Evolutionary conservation across 2,329 filamentous ascomycete genomes (phyloP).

Genomic region (Penicillium corylophilum): DNA sequence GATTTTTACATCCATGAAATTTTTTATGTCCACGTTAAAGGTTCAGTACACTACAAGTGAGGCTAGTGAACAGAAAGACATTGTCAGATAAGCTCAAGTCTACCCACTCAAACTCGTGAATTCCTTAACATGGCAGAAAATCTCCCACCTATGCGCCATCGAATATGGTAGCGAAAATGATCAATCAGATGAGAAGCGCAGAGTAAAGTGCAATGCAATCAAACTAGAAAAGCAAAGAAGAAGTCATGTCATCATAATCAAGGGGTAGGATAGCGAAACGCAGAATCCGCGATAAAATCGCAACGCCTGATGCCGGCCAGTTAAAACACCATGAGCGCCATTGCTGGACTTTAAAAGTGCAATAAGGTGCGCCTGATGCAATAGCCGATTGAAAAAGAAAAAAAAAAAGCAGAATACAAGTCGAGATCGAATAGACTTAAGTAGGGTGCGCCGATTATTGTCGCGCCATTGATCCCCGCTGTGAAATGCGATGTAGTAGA

Average conservation of each 20-base stretch:
- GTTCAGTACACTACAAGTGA: not conserved
- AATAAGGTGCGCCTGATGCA: constrained; percentile 11
- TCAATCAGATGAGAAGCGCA: constrained; percentile 1
- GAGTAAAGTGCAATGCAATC: not conserved
- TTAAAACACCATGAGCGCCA: constrained; percentile 35
- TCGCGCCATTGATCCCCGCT: not conserved
- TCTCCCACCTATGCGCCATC: not conserved
- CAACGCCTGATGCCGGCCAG: constrained; percentile 21
- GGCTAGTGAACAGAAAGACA: not conserved
- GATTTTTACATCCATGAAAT: too few relatives aligned
- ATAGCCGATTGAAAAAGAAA: constrained; percentile 8
- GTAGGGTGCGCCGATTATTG: not conserved
- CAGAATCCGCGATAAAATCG: constrained; percentile 13
- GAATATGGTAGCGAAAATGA: constrained; percentile 1
- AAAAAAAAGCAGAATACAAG: constrained; percentile 1
- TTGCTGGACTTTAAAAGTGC: constrained; percentile 26
- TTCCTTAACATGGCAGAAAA: not conserved
- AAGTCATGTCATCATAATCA: constrained; percentile 33
- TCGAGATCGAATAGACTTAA: not conserved
- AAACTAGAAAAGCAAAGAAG: constrained; percentile 5
- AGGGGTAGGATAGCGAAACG: constrained; percentile 9
- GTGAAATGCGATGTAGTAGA: constrained; percentile 2
- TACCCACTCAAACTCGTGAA: constrained; percentile 1
- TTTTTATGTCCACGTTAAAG: too few relatives aligned
- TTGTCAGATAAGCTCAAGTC: not conserved